These are phyloP conservation scores for Dioscorea alata DNA, from an alignment of 106 monocot species.

Conservation along the genomic window DNA sequence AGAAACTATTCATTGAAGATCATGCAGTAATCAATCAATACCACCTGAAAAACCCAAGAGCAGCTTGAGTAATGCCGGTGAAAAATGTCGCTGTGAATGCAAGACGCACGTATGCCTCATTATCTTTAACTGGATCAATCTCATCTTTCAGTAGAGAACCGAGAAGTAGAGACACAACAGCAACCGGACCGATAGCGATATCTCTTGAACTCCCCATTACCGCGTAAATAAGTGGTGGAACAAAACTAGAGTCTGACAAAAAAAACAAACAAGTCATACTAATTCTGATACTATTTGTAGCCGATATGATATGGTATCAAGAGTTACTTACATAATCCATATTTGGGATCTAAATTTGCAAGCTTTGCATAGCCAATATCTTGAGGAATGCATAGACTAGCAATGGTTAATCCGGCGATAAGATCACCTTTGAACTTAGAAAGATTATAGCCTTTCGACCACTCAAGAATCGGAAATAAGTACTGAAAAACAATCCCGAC, in stretches of 20 bases:
- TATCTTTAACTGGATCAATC: slow-evolving; percentile 41
- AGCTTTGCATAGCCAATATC: slow-evolving; percentile 76
- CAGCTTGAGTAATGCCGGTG: slow-evolving; percentile 76
- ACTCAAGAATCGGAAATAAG: slow-evolving; percentile 60
- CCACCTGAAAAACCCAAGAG: slow-evolving; percentile 74
- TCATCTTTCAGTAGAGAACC: slow-evolving; percentile 65
- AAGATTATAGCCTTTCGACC: slow-evolving; percentile 51
- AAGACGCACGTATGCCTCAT: slow-evolving; percentile 45
- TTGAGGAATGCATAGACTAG: slow-evolving; percentile 75
- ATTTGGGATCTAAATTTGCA: slow-evolving; percentile 41
- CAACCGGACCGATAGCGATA: slow-evolving; percentile 91
- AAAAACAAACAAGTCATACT: not conserved
- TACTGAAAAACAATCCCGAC: slow-evolving; percentile 47
- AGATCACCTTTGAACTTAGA: slow-evolving; percentile 51
- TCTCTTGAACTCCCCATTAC: slow-evolving; percentile 90
- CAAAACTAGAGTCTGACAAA: slow-evolving; percentile 73
- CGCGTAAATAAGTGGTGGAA: slow-evolving; percentile 83
- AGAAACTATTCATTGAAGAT: not conserved
- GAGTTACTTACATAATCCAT: slow-evolving; percentile 57
- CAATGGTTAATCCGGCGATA: slow-evolving; percentile 71
- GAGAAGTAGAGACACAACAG: slow-evolving; percentile 83
- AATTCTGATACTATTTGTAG: no score
- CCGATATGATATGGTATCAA: no score
- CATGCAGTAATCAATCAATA: not conserved
- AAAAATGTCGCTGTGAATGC: slow-evolving; percentile 94